Conservation (phyloP, 1,284 basidiomycete species). For the Peniophora sp. region DNA sequence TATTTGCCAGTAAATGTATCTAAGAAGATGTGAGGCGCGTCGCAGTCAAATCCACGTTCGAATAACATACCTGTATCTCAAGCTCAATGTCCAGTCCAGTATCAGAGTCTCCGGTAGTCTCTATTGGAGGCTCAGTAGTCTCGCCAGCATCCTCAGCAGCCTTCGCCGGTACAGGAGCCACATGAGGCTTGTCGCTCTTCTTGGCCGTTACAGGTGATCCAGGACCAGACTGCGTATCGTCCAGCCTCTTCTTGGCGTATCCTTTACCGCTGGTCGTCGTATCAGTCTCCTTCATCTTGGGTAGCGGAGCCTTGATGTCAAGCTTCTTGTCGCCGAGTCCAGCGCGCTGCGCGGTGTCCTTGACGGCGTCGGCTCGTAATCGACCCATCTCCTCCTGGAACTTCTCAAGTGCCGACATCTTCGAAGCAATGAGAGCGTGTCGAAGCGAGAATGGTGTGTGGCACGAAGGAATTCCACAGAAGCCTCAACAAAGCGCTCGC, state of each 20-base stretch:
- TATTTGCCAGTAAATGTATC: constrained; percentile 40
- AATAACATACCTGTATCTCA: constrained; percentile 45
- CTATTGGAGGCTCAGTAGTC: not conserved
- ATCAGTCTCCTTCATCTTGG: constrained; percentile 29
- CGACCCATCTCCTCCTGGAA: constrained; percentile 74
- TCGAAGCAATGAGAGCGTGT: constrained; percentile 5
- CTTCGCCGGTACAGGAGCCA: constrained; percentile 4
- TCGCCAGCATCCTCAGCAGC: constrained; percentile 3
- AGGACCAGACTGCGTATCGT: not conserved
- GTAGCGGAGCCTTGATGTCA: constrained; percentile 23
- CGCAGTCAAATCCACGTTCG: not conserved
- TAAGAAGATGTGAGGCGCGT: constrained; percentile 16
- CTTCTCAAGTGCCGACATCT: constrained; percentile 56
- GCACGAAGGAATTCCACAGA: not conserved
- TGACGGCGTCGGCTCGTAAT: constrained; percentile 44
- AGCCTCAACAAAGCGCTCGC: not conserved
- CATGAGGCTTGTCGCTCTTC: constrained; percentile 5
- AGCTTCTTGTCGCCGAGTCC: constrained; percentile 23
- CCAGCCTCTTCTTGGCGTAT: not conserved
- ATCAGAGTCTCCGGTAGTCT: constrained; percentile 7
- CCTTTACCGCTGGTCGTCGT: constrained; percentile 13
- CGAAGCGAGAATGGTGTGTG: not conserved
- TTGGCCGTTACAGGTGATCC: constrained; percentile 10
- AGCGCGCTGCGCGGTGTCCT: not conserved
- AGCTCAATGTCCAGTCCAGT: constrained; percentile 31